Evolutionary conservation across 169 alveolate species (phyloP), one percentile per base, ranked within the genome.

Genomic region (Toxoplasma gondii): DNA sequence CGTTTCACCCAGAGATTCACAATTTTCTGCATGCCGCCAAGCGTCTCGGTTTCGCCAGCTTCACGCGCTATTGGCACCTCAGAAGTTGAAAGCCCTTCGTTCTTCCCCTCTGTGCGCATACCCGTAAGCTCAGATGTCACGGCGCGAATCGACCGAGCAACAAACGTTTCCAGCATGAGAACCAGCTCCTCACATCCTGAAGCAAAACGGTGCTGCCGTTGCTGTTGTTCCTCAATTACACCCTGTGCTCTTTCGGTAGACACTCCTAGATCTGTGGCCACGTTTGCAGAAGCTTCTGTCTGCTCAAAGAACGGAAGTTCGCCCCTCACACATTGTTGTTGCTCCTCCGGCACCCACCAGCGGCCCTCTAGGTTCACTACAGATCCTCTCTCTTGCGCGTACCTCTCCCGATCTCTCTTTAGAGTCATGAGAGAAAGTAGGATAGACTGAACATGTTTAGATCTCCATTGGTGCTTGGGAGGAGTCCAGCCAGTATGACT

Each of bases 401-500:
- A 44, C 84, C 22, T 31, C 84, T 19, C 84, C 39, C 84, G 84
- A 44, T 74, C 84, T 74, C 22, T 2, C 22, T 74, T 16, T 27
- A 74, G 22, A 12, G 84, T 74, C 84, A 74, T 74, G 43, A 31
- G 43, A n/a, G 84, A 74, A 1, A 74, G 84, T n/a, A 74, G 43
- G 45, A 74, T 34, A n/a, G 84, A 74, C 84, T 74, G 84, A n/a
- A n/a, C 84, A 44, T 74, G 84, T n/a, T n/a, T 17, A 2, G 43
- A 2, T 74, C 49, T 36, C 84, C 84, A 74, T 17, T 74, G 0
- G 44, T 36, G 43, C 84, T 74, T 31, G 27, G 84, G 84, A 17
- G 45, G 39, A 17, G 84, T 4, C 84, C 84, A 36, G 43, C 49
- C 41, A 44, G 44, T 74, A n/a, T 27, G 39, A 74, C 84, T 5